phyloP scores from a whole-genome alignment of 78 protist genomes.

The Blattamonas nauphoetae region DNA sequence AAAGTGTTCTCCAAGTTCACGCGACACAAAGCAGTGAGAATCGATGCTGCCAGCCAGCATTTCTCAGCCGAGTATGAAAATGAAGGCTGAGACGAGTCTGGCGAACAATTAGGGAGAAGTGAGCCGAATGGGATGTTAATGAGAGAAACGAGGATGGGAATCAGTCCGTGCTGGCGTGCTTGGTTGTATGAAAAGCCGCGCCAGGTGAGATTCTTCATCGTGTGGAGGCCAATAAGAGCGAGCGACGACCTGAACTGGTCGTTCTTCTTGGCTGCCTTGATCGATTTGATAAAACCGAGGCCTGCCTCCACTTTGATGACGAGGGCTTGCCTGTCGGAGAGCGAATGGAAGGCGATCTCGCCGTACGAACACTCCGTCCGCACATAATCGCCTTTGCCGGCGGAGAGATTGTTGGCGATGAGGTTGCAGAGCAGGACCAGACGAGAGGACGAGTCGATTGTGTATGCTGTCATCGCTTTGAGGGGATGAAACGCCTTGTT shows the following conservation, averaged over 20 bases:
- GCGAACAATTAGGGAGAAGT: no score
- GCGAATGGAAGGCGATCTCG: background rate
- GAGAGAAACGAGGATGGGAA: background rate
- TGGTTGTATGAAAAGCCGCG: background rate
- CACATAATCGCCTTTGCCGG: background rate
- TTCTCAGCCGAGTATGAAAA: background rate
- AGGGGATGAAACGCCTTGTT: no score
- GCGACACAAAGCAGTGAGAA: no score
- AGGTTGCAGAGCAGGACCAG: background rate
- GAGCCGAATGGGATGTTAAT: background rate
- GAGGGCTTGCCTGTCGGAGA: background rate
- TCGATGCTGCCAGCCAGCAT: no score
- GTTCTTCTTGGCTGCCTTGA: no score
- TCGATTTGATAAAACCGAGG: background rate
- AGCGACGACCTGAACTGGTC: no score
- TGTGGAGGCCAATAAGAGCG: background rate
- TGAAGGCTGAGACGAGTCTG: background rate
- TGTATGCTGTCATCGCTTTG: no score
- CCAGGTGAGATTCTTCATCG: background rate
- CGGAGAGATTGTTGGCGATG: background rate
- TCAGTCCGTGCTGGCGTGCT: background rate
- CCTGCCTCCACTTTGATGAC: background rate
- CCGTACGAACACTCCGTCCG: background rate
- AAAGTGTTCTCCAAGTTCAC: no score
- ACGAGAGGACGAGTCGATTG: no score